Base-by-base conservation (phyloP, 2,329 filamentous ascomycete genomes). In the Dactylonectria macrodidyma region DNA sequence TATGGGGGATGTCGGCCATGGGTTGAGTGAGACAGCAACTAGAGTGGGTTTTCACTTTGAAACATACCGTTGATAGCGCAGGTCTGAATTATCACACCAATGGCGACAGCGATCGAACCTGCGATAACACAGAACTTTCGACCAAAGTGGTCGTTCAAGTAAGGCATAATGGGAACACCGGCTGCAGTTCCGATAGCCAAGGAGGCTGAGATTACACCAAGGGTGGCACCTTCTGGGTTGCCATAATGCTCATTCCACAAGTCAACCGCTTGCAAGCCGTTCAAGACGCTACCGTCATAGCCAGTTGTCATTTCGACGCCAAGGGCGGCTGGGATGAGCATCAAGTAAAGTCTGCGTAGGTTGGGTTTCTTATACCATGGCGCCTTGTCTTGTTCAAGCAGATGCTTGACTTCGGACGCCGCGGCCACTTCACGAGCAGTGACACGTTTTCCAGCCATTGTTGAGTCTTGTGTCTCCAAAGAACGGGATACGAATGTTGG, bases 221-320 rank as follows among this genome's bases (percentile, higher is more conserved):
- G 11, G 6, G 34, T 36, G 6, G 34, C 34, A 7, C 11, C 11
- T 11, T 36, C 34, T 6, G 34, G 34, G 11, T 36, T 7, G 11
- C 34, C 34, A 11, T 7, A 36, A 11, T 36, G 34, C 6, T 6
- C 6, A 7, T 36, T 6, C 34, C 34, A 36, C 34, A 7, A 7
- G 11, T 36, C 34, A 36, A 36, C 34, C 7, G 34, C 34, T 11
- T 36, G 34, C 6, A 36, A 11, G 34, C 34, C 34, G 34, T 36
- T 36, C 6, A 36, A 11, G 11, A 36, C 34, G 11, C 34, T 36
- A 6, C 34, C 34, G 11, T 36, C 34, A 67, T 84, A 85, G 9
- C 84, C 83, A 62, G 54, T 44, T 5, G 54, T 57, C 54, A 57
- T 22, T 44, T 57, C 54, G 7, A 57, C 24, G 33, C 16, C 54